Conservation (phyloP, 257 asterid species). For the Avicennia marina region DNA sequence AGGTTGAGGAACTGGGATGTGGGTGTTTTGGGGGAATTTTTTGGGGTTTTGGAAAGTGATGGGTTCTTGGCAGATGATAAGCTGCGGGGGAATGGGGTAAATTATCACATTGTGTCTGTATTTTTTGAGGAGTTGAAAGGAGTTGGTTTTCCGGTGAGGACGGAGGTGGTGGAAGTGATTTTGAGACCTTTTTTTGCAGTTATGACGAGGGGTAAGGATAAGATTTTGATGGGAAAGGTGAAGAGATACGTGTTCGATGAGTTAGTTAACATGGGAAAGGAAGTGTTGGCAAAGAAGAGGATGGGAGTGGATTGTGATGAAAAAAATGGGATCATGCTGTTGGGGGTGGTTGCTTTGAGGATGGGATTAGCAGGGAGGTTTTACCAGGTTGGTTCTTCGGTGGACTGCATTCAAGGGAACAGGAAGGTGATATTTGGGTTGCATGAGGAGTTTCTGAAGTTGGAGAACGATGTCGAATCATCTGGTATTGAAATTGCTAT, state of each 20-base stretch:
- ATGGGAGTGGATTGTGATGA: conserved; percentile 35
- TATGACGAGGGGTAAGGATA: conserved; percentile 49
- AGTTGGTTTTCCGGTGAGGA: conserved; percentile 46
- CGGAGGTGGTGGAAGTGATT: conserved; percentile 52
- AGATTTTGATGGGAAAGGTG: conserved; percentile 77
- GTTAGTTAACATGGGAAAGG: conserved; percentile 51
- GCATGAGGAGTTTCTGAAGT: conserved; percentile 68
- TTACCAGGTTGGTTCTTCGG: conserved; percentile 62
- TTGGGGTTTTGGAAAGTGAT: conserved; percentile 47
- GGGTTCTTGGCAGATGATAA: conserved; percentile 70
- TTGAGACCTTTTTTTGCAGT: conserved; percentile 63
- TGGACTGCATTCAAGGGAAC: conserved; percentile 69
- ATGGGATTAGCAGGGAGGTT: conserved; percentile 57
- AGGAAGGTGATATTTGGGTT: conserved; percentile 74
- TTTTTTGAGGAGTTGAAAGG: conserved; percentile 78
- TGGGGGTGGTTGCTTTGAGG: conserved; percentile 66
- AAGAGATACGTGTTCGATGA: conserved; percentile 69
- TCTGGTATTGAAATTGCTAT: conserved; percentile 50
- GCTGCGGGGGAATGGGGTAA: conserved; percentile 77
- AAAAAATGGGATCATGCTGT: conserved; percentile 37
- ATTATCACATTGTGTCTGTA: conserved; percentile 78
- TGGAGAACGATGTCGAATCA: conserved; percentile 66
- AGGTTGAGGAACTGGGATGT: conserved; percentile 59
- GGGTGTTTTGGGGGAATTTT: conserved; percentile 41
- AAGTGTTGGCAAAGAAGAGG: conserved; percentile 42